A percentile compares a stretch with the other conserved stretches of the same genome.
phyloP scores from a whole-genome alignment of 305 asterid genomes.

The Solanum hybrid region DNA sequence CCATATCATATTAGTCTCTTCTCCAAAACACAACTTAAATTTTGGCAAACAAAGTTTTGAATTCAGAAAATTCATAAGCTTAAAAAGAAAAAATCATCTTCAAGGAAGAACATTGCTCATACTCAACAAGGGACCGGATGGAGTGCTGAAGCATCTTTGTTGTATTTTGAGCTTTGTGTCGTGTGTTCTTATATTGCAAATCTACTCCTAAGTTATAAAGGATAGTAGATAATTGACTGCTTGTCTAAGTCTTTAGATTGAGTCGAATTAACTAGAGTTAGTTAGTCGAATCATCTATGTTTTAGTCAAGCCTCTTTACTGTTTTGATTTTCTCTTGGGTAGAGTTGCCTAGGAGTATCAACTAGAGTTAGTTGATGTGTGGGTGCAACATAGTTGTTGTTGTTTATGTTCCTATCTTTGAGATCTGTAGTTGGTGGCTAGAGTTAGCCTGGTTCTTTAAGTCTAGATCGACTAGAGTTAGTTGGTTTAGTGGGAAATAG shows the following conservation, averaged over 20 bases:
- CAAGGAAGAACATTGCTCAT: neutral
- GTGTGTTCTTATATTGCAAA: neutral
- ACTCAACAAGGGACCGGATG: neutral
- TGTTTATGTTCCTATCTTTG: neutral
- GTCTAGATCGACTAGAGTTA: no score
- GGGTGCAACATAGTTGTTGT: neutral
- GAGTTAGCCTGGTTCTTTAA: neutral
- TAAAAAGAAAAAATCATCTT: neutral
- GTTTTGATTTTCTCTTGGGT: neutral
- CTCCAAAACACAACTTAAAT: no score
- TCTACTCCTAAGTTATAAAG: neutral
- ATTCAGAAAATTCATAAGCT: no score
- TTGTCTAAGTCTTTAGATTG: neutral
- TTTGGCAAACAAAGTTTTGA: no score
- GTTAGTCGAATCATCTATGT: neutral
- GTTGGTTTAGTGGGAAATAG: no score
- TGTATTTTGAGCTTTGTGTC: neutral
- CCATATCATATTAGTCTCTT: no score
- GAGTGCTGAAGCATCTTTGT: neutral
- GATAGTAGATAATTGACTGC: neutral
- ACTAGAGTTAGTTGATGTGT: neutral
- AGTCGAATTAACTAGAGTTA: neutral
- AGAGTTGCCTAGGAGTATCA: neutral
- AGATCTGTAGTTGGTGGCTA: neutral
- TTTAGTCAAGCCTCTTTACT: neutral